Evolutionary conservation across 805 yeast species (phyloP), one percentile per base, ranked within the genome.

Genomic region (Blastobotrys terrestris): DNA sequence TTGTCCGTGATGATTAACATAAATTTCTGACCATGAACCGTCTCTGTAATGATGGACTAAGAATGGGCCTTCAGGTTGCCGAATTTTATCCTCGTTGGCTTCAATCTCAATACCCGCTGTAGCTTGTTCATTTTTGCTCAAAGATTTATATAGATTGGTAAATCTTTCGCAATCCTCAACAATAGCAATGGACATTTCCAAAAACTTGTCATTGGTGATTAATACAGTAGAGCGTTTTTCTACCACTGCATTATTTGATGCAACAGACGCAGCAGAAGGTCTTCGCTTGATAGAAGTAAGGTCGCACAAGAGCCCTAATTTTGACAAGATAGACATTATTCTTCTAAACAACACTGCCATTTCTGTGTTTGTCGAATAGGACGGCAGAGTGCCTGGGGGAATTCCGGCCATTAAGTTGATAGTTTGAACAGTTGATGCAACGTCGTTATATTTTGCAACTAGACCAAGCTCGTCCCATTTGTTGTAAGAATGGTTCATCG

Each of bases 331-430:
- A 15, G 48, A 52, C 53, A 59, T 54, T 47, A 56, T 50, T 14
- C 56, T 48, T 14, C 60, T 55, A 50, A 52, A 60, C 14, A 55
- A 44, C 15, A 56, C 48, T 5, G 59, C 50, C 8, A 59, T 39
- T 20, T 50, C 60, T 16, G 50, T 45, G 18, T 57, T 56, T 3
- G 46, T 50, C 13, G 46, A 15, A n/a, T 58, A 45, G 39, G 51
- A 40, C 11, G 60, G 62, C 31, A 50, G 47, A 2, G 61, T 46
- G 7, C 62, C 62, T 8, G 59, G 58, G 2, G 62, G 62, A 42
- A 59, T 53, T 6, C 63, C 63, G 2, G 59, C 54, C 40, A 53
- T 49, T 14, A 55, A 41, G 43, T 55, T 51, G 19, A 60, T 56
- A 16, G 51, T 52, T 31, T 57, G 61, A 20, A 55, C 44, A 4